Percentiles rank a stretch among this genome's conserved stretches.
phyloP scores from a whole-genome alignment of 2,329 filamentous ascomycete genomes.

The Tolypocladium inflatum region DNA sequence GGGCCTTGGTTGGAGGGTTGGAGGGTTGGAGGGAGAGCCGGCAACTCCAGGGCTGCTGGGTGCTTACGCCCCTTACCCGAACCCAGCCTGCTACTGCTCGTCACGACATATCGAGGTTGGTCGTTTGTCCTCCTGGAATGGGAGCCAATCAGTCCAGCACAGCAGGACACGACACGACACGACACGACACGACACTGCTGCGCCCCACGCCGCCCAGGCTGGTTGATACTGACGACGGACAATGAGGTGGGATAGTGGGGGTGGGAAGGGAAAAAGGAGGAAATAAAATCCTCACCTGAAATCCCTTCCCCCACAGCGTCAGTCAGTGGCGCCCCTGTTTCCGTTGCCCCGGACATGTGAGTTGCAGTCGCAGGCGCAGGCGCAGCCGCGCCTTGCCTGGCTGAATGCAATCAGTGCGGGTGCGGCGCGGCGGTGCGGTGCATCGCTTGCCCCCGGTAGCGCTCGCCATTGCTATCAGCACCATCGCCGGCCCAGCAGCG shows the following conservation, averaged over 20 bases:
- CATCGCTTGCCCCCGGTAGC: not conserved
- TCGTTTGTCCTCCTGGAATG: not conserved
- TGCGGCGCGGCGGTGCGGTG: not conserved
- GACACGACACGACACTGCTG: slow-evolving; percentile 11
- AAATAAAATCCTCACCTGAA: not conserved
- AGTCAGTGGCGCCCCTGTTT: not conserved
- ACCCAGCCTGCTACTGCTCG: not conserved
- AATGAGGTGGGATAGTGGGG: not conserved
- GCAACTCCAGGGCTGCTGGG: not conserved
- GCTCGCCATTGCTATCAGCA: not conserved
- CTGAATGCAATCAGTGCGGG: not conserved
- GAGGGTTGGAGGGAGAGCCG: not conserved
- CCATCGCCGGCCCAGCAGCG: not conserved
- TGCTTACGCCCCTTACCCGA: not conserved
- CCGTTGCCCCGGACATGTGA: not conserved
- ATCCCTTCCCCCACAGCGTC: not conserved
- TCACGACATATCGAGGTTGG: not conserved
- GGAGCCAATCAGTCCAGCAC: slow-evolving; percentile 22
- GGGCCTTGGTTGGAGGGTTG: not conserved
- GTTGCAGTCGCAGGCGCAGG: not conserved
- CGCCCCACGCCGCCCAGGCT: slow-evolving; percentile 14
- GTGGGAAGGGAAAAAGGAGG: not conserved
- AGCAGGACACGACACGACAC: slow-evolving; percentile 15
- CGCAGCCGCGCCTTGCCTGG: not conserved
- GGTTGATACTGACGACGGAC: not conserved